Conservation (phyloP, 2,329 filamentous ascomycete species). For the Penicillium griseofulvum region DNA sequence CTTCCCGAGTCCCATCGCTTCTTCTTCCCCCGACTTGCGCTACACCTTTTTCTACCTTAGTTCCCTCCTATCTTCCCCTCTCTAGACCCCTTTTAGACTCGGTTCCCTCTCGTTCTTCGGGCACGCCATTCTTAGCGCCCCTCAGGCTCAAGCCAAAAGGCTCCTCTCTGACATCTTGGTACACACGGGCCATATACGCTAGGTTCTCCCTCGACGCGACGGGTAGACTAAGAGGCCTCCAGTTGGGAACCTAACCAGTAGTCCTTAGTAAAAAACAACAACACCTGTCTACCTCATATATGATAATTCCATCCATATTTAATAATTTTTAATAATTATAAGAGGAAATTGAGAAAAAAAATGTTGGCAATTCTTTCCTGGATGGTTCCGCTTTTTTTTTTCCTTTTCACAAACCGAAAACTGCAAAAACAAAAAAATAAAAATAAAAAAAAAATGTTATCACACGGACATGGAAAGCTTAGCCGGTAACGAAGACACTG, state of each 20-base stretch:
- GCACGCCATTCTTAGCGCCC: constrained; percentile 31
- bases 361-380: constrained; percentile 21
- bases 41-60: constrained; percentile 36
- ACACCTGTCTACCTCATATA: constrained; percentile 7
- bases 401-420: not conserved
- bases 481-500: constrained; percentile 16
- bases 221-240: constrained; percentile 34
- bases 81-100: constrained; percentile 12
- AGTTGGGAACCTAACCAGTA: constrained; percentile 22
- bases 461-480: constrained; percentile 19
- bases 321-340: constrained; percentile 1
- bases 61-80: constrained; percentile 15
- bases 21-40: constrained; percentile 36
- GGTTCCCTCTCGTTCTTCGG: constrained; percentile 29
- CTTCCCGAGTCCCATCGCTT: constrained; percentile 30
- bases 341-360: constrained; percentile 8
- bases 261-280: constrained; percentile 15
- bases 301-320: not conserved
- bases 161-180: constrained; percentile 30
- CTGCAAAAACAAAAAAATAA: not conserved
- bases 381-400: constrained; percentile 10
- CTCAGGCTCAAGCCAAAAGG: constrained; percentile 10
- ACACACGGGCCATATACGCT: constrained; percentile 33
- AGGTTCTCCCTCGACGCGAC: constrained; percentile 34
- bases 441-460: constrained; percentile 4